A percentile compares a stretch with the other conserved stretches of the same genome.
phyloP scores from a whole-genome alignment of 148 eudicot species.

The Rhododendron griersonianum region DNA sequence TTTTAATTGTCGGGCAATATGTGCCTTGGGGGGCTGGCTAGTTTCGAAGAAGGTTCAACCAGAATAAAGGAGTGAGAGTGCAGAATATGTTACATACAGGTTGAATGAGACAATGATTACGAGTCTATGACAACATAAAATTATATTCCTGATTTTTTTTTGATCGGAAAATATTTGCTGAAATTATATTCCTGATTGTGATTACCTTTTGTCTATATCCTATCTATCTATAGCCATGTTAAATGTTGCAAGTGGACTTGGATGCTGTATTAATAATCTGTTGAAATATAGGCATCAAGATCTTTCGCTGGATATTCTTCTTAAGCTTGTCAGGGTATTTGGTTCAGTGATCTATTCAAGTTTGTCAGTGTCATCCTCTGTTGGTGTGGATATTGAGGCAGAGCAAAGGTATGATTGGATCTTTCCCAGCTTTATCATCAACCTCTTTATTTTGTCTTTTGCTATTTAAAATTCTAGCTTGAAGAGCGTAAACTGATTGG shows the following conservation, averaged over 20 bases:
- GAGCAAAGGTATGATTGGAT: conserved; percentile 70
- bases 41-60: background rate
- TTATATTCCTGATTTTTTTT: background rate
- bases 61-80: background rate
- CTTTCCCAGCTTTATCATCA: background rate
- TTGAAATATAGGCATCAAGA: conserved; percentile 54
- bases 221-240: background rate
- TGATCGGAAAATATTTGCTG: too few relatives aligned
- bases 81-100: background rate
- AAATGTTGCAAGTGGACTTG: background rate
- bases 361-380: conserved; percentile 75
- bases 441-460: background rate
- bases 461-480: background rate
- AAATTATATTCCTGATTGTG: background rate
- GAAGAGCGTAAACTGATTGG: conserved; percentile 1
- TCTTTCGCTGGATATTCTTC: conserved; percentile 80
- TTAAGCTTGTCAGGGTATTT: conserved; percentile 83
- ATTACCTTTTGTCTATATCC: background rate
- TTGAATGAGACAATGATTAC: background rate
- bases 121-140: background rate
- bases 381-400: conserved; percentile 97
- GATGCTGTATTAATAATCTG: background rate
- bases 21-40: background rate
- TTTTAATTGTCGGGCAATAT: background rate
- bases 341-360: conserved; percentile 88